These are phyloP conservation scores for Populus nigra DNA, from an alignment of 345 rosid species.

Conservation along the genomic window DNA sequence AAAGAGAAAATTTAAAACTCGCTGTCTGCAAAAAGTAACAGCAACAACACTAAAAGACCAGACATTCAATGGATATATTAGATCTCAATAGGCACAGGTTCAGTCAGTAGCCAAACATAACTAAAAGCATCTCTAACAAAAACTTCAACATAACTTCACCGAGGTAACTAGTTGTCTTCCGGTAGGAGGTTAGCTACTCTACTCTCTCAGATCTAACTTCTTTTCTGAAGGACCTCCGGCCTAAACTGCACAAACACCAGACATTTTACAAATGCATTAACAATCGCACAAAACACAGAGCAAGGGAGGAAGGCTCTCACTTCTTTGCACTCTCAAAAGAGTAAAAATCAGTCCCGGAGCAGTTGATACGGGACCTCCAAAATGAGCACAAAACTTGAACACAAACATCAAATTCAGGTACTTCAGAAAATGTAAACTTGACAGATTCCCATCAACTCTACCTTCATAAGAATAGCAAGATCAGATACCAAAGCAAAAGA, in stretches of 20 bases:
- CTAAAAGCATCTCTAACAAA: background rate
- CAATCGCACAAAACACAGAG: background rate
- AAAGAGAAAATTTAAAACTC: too few relatives aligned
- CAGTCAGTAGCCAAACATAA: background rate
- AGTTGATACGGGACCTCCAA: conserved; percentile 16
- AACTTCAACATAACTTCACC: background rate
- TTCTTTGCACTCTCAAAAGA: conserved; percentile 82
- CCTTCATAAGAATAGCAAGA: conserved; percentile 30
- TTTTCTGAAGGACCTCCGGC: conserved; percentile 40
- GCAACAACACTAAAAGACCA: too few relatives aligned
- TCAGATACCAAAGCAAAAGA: background rate
- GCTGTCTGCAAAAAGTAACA: background rate
- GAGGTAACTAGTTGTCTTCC: too few relatives aligned
- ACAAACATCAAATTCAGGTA: conserved; percentile 48
- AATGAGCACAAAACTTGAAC: conserved; percentile 10
- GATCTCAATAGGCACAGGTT: background rate
- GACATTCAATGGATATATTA: background rate
- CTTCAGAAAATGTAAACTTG: conserved; percentile 68
- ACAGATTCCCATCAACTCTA: conserved; percentile 76
- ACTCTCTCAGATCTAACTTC: conserved; percentile 14
- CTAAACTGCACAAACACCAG: conserved; percentile 23
- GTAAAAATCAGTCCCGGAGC: conserved; percentile 36
- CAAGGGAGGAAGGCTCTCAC: conserved; percentile 50
- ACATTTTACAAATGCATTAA: too few relatives aligned
- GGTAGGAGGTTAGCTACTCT: background rate